Conservation (phyloP, 2,329 filamentous ascomycete species). For the Hypoxylon sp. region DNA sequence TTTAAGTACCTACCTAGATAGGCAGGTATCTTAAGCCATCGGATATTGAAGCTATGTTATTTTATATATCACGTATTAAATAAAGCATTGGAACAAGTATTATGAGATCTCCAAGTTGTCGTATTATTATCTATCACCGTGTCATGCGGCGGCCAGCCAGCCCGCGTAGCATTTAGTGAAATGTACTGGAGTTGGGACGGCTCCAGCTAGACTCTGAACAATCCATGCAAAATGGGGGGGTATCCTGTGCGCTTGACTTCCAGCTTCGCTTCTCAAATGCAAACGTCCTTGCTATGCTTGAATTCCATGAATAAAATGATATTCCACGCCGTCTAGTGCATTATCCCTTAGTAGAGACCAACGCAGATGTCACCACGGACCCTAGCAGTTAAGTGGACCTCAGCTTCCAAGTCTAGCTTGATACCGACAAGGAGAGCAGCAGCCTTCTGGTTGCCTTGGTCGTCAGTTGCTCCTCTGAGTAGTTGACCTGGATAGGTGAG, state of each 20-base stretch:
- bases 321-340: neutral
- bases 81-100: neutral
- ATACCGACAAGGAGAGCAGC: conserved; percentile 73
- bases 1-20: neutral
- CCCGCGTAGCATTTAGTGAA: conserved; percentile 28
- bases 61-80: neutral
- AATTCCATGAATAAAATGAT: conserved; percentile 23
- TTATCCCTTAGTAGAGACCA: conserved; percentile 65
- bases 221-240: conserved; percentile 43
- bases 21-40: neutral
- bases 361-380: conserved; percentile 74
- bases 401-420: conserved; percentile 75
- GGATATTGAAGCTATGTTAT: too few relatives aligned
- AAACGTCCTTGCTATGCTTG: conserved; percentile 21
- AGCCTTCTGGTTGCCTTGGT: conserved; percentile 70
- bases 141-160: conserved; percentile 42
- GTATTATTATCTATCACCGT: conserved; percentile 38
- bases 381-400: conserved; percentile 73
- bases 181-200: conserved; percentile 23
- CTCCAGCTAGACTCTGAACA: conserved; percentile 28
- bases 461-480: conserved; percentile 70
- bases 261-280: conserved; percentile 31
- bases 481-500: conserved; percentile 62
- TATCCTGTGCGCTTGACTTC: conserved; percentile 38
- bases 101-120: conserved; percentile 41